Evolutionary conservation across 495 filamentous ascomycete genomes (phyloP).

Genomic region (Parmelia sp.): DNA sequence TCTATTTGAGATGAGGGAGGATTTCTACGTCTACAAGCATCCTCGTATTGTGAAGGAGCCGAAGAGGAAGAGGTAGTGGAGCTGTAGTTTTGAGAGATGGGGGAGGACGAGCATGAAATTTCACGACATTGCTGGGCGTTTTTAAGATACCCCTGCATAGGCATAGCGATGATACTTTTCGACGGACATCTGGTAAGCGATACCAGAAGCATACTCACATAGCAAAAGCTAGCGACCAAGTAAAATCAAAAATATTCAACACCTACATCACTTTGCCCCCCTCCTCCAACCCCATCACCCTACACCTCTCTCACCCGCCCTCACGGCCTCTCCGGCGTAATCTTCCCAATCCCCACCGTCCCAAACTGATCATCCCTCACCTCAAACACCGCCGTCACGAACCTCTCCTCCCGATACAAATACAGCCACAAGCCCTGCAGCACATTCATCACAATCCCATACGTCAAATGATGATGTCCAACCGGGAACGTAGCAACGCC

Average conservation of each 20-base stretch:
- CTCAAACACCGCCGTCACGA: neutral
- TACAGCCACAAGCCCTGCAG: conserved; percentile 8
- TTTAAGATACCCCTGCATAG: neutral
- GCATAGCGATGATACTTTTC: neutral
- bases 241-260: neutral
- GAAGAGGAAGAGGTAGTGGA: conserved; percentile 12
- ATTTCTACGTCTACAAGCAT: conserved; percentile 24
- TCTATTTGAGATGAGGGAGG: conserved; percentile 48
- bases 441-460: conserved; percentile 3
- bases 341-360: neutral
- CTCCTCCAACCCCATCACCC: neutral
- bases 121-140: conserved; percentile 2
- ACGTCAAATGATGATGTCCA: neutral
- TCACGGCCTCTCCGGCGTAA: neutral
- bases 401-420: neutral
- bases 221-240: neutral
- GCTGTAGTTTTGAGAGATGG: neutral
- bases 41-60: conserved; percentile 15
- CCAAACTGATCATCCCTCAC: conserved; percentile 5
- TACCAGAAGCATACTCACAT: neutral
- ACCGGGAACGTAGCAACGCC: neutral
- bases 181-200: neutral
- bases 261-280: neutral
- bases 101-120: neutral
- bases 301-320: neutral